A percentile compares a stretch with the other conserved stretches of the same genome.
Evolutionary conservation across 345 rosid genomes (phyloP).

Genomic region (Hypericum perforatum): DNA sequence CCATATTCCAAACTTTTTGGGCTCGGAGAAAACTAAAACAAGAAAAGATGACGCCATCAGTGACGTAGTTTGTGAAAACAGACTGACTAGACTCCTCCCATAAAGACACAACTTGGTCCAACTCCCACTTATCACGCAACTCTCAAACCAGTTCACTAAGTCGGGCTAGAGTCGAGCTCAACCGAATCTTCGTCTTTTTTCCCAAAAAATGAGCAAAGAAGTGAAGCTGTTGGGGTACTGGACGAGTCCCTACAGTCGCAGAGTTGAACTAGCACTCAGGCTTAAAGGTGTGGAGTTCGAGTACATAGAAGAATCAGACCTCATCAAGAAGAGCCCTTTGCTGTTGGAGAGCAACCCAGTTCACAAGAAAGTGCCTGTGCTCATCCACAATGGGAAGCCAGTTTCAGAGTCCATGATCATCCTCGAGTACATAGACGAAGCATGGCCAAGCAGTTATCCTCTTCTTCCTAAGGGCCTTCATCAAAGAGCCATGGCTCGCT

Average conservation of each 20-base stretch:
- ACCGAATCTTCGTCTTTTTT: too few species aligned
- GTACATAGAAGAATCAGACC: slow-evolving; percentile 11
- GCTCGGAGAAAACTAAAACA: too few species aligned
- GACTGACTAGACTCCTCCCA: too few species aligned
- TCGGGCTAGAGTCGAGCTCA: too few species aligned
- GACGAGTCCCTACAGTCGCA: slow-evolving; percentile 4
- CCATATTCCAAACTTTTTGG: too few species aligned
- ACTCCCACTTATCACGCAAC: too few species aligned
- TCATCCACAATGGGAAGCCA: slow-evolving; percentile 14
- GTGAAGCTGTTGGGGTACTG: slow-evolving; percentile 12
- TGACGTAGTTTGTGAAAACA: too few species aligned
- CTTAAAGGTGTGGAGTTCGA: slow-evolving; percentile 11
- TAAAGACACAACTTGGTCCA: too few species aligned
- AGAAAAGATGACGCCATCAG: too few species aligned
- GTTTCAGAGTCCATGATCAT: slow-evolving; percentile 13
- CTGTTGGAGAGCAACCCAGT: slow-evolving; percentile 6
- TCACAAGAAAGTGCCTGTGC: slow-evolving; percentile 14
- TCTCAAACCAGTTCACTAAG: too few species aligned
- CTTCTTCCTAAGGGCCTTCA: slow-evolving; percentile 11
- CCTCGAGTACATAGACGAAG: slow-evolving; percentile 15
- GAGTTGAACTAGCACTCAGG: slow-evolving; percentile 10
- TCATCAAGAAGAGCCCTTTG: slow-evolving; percentile 10
- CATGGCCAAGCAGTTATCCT: slow-evolving; percentile 6
- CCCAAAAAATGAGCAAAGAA: not conserved
- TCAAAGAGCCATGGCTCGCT: slow-evolving; percentile 8